phyloP scores from a whole-genome alignment of 768 basidiomycete species.

The Tulasnella sp. region DNA sequence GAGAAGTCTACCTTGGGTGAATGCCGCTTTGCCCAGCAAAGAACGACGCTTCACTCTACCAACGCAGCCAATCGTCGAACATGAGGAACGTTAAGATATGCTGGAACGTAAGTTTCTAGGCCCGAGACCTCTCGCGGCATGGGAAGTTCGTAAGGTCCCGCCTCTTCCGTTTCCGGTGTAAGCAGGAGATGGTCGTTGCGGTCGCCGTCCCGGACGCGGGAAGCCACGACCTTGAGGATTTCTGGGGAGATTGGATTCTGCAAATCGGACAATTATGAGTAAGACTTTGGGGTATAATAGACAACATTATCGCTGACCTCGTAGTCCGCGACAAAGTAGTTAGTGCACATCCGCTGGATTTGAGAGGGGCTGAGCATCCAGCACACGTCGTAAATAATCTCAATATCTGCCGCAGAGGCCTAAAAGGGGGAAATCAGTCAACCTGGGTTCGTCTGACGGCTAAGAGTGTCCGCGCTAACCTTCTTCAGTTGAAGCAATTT shows the following conservation, averaged over 20 bases:
- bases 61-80: conserved; percentile 79
- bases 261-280: conserved; percentile 12
- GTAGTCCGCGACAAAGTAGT: conserved; percentile 98
- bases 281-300: background rate
- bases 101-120: conserved; percentile 91
- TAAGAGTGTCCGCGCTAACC: conserved; percentile 36
- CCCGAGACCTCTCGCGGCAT: conserved; percentile 91
- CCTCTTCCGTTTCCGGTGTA: conserved; percentile 94
- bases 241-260: conserved; percentile 96
- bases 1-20: background rate
- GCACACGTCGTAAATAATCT: conserved; percentile 98
- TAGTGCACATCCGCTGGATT: conserved; percentile 98
- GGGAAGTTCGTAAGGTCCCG: conserved; percentile 89
- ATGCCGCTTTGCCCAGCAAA: background rate
- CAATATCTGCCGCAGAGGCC: conserved; percentile 91
- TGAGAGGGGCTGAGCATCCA: conserved; percentile 99
- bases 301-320: conserved; percentile 49
- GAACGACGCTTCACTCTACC: conserved; percentile 38
- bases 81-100: conserved; percentile 84
- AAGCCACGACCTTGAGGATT: conserved; percentile 92
- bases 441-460: conserved; percentile 10
- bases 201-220: conserved; percentile 91
- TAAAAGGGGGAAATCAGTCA: conserved; percentile 29
- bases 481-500: conserved; percentile 97
- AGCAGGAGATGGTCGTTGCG: conserved; percentile 94